A percentile compares a stretch with the other conserved stretches of the same genome.
Evolutionary conservation across 1,284 basidiomycete species (phyloP).

Genomic region (Melampsora americana): DNA sequence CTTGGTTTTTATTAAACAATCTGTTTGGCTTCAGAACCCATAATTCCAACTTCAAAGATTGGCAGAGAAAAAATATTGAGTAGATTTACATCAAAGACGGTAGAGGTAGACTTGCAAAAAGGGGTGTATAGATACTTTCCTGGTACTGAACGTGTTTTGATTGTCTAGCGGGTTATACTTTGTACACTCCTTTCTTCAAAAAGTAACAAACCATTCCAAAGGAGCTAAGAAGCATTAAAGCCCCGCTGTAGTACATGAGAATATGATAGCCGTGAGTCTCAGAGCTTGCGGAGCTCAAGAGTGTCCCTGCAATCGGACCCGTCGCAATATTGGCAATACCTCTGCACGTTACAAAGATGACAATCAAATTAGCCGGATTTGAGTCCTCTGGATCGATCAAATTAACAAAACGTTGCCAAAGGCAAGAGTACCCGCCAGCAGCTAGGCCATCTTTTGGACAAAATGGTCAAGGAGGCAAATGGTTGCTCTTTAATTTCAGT

Average conservation of each 20-base stretch:
- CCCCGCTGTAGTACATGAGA: constrained; percentile 29
- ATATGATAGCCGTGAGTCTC: constrained; percentile 11
- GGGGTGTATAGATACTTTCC: no score
- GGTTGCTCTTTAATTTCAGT: no score
- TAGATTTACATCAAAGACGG: no score
- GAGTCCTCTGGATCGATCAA: constrained; percentile 22
- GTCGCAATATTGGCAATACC: constrained; percentile 31
- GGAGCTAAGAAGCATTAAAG: constrained; percentile 26
- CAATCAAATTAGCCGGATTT: constrained; percentile 16
- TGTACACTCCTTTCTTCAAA: no score
- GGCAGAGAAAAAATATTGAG: no score
- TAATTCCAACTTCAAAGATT: no score
- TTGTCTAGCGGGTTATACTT: no score
- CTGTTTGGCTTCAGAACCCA: no score
- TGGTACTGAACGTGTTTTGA: no score
- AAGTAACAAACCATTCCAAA: constrained; percentile 4
- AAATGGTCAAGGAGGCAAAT: no score
- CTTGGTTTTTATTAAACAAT: no score
- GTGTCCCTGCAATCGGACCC: constrained; percentile 30
- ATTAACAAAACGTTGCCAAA: constrained; percentile 32
- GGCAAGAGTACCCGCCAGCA: constrained; percentile 35
- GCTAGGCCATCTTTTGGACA: constrained; percentile 18
- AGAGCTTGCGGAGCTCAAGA: constrained; percentile 7
- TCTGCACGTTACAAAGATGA: constrained; percentile 26
- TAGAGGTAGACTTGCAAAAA: no score